Evolutionary conservation across 1,284 basidiomycete genomes (phyloP).

Genomic region (Jaminaea rosea): DNA sequence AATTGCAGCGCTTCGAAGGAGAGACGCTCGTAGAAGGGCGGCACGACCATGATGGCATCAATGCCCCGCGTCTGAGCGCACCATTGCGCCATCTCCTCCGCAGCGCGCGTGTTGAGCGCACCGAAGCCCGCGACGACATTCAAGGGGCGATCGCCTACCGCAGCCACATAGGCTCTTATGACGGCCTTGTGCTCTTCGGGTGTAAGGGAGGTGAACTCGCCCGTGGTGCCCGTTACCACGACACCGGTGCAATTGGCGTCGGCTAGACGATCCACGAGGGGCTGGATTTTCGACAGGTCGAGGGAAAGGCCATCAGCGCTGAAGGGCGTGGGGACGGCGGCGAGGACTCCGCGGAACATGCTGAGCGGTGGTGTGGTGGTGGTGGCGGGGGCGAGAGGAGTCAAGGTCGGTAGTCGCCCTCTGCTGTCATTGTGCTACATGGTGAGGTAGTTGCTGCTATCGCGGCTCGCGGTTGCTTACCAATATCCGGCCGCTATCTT

Average conservation of each 20-base stretch:
- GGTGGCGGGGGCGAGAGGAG: not conserved
- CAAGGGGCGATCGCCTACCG: not conserved
- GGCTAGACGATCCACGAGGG: not conserved
- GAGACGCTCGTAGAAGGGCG: slow-evolving; percentile 3
- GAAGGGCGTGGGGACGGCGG: slow-evolving; percentile 4
- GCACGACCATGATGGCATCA: slow-evolving; percentile 1
- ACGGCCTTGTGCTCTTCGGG: not conserved
- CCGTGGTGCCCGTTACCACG: slow-evolving; percentile 3
- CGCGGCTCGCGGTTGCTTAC: too few species aligned
- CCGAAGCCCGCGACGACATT: not conserved
- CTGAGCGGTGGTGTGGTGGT: not conserved
- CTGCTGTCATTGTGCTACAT: too few species aligned
- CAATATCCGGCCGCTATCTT: too few species aligned
- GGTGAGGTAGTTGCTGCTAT: too few species aligned
- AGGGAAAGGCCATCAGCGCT: not conserved
- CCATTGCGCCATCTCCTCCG: not conserved
- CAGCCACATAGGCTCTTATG: not conserved
- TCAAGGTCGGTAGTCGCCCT: too few species aligned
- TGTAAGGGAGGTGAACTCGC: not conserved
- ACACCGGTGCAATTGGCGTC: not conserved
- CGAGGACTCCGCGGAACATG: not conserved
- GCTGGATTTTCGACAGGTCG: not conserved
- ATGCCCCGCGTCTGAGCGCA: not conserved
- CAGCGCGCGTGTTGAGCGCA: not conserved
- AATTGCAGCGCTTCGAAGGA: not conserved